Evolutionary conservation across 768 basidiomycete genomes (phyloP).

Genomic region (Dictyophora rubrovolvata): DNA sequence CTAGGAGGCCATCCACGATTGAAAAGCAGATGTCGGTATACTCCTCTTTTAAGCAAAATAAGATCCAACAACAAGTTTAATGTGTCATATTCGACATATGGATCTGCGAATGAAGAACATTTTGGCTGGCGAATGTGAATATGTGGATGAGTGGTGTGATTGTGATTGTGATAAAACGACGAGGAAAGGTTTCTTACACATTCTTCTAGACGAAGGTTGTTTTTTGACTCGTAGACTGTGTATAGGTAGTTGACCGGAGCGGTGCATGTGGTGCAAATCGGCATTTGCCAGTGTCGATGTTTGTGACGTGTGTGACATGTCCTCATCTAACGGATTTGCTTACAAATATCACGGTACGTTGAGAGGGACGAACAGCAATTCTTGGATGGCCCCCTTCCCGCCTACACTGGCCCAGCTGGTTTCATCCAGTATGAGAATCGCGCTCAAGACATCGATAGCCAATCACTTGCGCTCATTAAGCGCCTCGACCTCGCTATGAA

Average conservation of each 20-base stretch:
- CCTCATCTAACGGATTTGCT: too few species aligned
- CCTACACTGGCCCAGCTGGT: too few species aligned
- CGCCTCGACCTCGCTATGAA: not conserved
- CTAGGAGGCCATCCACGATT: constrained; percentile 65
- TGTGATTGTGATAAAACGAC: not conserved
- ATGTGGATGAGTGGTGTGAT: too few species aligned
- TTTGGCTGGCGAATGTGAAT: not conserved
- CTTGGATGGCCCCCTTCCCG: too few species aligned
- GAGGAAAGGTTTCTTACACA: constrained; percentile 46
- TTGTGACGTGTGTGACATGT: not conserved
- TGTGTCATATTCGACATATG: constrained; percentile 77
- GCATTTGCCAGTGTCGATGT: constrained; percentile 36
- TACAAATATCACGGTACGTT: too few species aligned
- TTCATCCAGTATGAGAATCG: too few species aligned
- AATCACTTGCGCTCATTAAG: too few species aligned
- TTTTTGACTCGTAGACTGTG: constrained; percentile 68
- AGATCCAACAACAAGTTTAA: constrained; percentile 69
- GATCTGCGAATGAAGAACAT: constrained; percentile 55
- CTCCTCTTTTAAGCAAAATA: constrained; percentile 70
- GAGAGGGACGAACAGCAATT: too few species aligned
- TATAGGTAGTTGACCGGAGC: constrained; percentile 57
- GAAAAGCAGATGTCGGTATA: constrained; percentile 73
- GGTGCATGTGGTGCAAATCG: constrained; percentile 73
- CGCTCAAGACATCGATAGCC: too few species aligned
- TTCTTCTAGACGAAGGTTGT: constrained; percentile 75